phyloP scores from a whole-genome alignment of 2,329 filamentous ascomycete genomes.

The Aureobasidium sp. region DNA sequence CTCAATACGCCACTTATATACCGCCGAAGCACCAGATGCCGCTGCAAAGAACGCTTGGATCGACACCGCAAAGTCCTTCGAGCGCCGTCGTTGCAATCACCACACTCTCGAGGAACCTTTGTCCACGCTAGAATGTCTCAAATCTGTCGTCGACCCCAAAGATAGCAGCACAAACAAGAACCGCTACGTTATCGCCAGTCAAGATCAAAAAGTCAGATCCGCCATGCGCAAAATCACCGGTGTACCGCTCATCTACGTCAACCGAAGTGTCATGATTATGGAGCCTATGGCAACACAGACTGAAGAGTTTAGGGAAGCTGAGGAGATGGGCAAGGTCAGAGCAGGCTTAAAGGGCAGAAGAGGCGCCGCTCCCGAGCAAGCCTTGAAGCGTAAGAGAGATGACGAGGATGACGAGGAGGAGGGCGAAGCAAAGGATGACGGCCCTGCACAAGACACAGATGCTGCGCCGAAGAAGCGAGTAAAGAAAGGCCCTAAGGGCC shows the following conservation, averaged over 20 bases:
- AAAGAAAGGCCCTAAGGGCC: constrained; percentile 54
- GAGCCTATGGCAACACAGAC: constrained; percentile 67
- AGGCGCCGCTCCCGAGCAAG: constrained; percentile 14
- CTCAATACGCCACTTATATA: constrained; percentile 71
- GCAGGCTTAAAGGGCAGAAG: constrained; percentile 47
- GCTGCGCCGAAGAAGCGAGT: constrained; percentile 44
- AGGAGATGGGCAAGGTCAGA: constrained; percentile 68
- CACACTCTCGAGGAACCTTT: constrained; percentile 65
- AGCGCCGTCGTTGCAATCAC: constrained; percentile 71
- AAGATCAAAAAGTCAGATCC: constrained; percentile 56
- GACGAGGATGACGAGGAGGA: constrained; percentile 19
- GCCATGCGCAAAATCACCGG: constrained; percentile 59
- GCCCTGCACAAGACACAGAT: constrained; percentile 28
- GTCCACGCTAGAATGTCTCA: constrained; percentile 59
- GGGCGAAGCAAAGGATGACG: constrained; percentile 34
- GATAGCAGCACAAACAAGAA: constrained; percentile 63
- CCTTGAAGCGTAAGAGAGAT: constrained; percentile 24
- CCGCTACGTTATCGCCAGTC: constrained; percentile 68
- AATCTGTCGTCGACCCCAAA: constrained; percentile 71
- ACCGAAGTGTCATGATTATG: constrained; percentile 69
- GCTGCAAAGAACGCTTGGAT: constrained; percentile 49
- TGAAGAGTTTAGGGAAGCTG: constrained; percentile 52
- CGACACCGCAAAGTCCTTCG: constrained; percentile 63
- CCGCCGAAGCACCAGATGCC: constrained; percentile 19
- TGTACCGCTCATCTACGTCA: constrained; percentile 70